Base-by-base conservation (phyloP, 768 basidiomycete species). In the Cystobasidium ongulense region DNA sequence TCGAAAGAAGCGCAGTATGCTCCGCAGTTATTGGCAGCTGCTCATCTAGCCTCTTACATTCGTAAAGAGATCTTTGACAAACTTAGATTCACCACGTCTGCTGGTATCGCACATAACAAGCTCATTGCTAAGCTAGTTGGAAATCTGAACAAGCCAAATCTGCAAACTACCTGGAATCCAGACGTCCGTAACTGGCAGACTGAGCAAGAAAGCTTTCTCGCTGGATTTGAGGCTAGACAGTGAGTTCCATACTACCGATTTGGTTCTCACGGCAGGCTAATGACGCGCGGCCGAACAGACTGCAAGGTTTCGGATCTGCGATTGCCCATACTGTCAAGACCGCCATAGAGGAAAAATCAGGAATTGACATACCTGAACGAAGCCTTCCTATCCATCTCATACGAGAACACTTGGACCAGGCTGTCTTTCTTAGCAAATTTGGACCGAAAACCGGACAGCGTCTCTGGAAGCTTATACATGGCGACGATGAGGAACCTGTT, bases 41-140 rank as follows among this genome's bases (percentile, higher is more conserved):
- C 78, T 10, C 78, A 78, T 39, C 57, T 78, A 7, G 78, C 78
- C 0, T n/a, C 46, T 18, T 73, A 77, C 65, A 61, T 78, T 21
- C 73, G 78, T 1, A 31, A 70, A 21, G 59, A 63, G 7, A 75
- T 78, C 13, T 64, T 65, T 41, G n/a, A 21, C 0, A 61, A 74
- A 2, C 53, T 78, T 25, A 75, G 75, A 0, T 74, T 78, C 33
- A 74, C 76, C 21, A 75, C 77, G 1, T 77, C 77, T 8, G 76
- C 72, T 23, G 78, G 78, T 0, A 67, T 78, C n/a, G 66, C 76
- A 1, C 74, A 74, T 27, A 70, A 61, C 74, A 78, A 77, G 66
- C 57, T 72, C 15, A 33, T 77, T 4, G 72, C 73, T 25, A 77
- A 78, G 71, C 75, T 76, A n/a, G 63, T 76, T n/a, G 78, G 75